Base-by-base conservation (phyloP, 371 early-diverging fungal species). In the Mucor piriformis region DNA sequence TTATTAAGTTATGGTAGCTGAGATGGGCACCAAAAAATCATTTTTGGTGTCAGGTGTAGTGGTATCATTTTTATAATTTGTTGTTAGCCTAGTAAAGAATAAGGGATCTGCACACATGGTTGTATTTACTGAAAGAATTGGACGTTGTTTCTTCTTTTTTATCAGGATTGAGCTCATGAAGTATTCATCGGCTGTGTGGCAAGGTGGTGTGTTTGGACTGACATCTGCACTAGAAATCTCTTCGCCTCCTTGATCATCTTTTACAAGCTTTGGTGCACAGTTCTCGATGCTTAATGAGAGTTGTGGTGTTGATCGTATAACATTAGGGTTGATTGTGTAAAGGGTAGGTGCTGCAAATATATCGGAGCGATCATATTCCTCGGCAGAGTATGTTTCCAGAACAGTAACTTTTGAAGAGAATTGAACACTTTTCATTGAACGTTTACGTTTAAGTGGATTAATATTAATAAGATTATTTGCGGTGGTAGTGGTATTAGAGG, bases 321-420 rank as follows among this genome's bases (percentile, higher is more conserved):
- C 44, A 20, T 47, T 54, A 25, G 67, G 58, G 34, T 67, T 67
- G 15, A 67, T 21, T 63, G 62, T 67, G 51, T 67, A 67, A 16
- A 67, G 56, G 33, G 53, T 44, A 50, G 67, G 59, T 29, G 57
- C 20, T 32, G 63, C 54, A 27, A 63, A 54, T 15, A 67, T 62
- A 61, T 40, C 80, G 20, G 76, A 74, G 2, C 91, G 82, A 59
- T 90, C 91, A 59, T 90, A 90, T 57, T 87, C 83, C 4, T 82
- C 81, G 10, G 83, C 70, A 24, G 86, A 81, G 70, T 81, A 90
- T 16, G 91, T 89, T 52, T 82, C 79, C 21, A 79, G 74, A 12
- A 88, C 61, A 35, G 56, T 61, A 1, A 61, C 64, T 42, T 60
- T 34, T 18, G 46, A 15, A 21, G 55, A 20, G 4, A 65, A 65